A percentile compares a stretch with the other conserved stretches of the same genome.
phyloP scores from a whole-genome alignment of 2,329 filamentous ascomycete genomes.

The Botrytis deweyae region DNA sequence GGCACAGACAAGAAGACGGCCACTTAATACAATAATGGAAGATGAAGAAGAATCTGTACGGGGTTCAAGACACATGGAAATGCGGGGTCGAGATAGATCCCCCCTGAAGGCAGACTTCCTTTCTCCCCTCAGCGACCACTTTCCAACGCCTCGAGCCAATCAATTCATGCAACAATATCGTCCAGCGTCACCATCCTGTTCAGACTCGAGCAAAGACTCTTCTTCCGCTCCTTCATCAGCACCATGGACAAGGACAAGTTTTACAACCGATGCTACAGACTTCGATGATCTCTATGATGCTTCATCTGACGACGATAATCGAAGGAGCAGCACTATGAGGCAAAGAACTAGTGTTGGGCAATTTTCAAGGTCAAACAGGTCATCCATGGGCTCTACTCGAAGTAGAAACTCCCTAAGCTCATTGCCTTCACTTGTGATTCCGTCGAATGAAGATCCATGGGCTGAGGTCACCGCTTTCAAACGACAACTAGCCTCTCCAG shows the following conservation, averaged over 20 bases:
- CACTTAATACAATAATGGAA: constrained; percentile 66
- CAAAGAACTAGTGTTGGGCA: constrained; percentile 34
- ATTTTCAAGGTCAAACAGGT: constrained; percentile 30
- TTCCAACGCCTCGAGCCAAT: constrained; percentile 68
- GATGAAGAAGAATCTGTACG: constrained; percentile 43
- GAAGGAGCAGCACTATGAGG: constrained; percentile 43
- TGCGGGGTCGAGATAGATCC: constrained; percentile 41
- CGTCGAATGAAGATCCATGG: constrained; percentile 44
- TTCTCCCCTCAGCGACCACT: constrained; percentile 55
- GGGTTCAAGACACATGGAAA: constrained; percentile 37
- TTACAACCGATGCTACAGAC: constrained; percentile 64
- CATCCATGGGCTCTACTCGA: constrained; percentile 30
- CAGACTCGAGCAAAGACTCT: constrained; percentile 54
- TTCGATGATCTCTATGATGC: constrained; percentile 88
- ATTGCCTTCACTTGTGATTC: constrained; percentile 54
- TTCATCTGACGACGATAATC: constrained; percentile 68
- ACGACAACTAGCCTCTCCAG: constrained; percentile 52
- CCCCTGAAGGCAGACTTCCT: constrained; percentile 41
- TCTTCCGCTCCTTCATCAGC: constrained; percentile 54
- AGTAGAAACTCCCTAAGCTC: constrained; percentile 36
- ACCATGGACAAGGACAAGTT: constrained; percentile 62
- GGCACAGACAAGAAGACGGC: constrained; percentile 50
- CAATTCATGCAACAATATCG: constrained; percentile 58
- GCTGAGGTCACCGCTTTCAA: constrained; percentile 48
- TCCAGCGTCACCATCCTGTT: constrained; percentile 60